Evolutionary conservation across 345 rosid species (phyloP), one percentile per base, ranked within the genome.

Genomic region (Excoecaria agallocha): DNA sequence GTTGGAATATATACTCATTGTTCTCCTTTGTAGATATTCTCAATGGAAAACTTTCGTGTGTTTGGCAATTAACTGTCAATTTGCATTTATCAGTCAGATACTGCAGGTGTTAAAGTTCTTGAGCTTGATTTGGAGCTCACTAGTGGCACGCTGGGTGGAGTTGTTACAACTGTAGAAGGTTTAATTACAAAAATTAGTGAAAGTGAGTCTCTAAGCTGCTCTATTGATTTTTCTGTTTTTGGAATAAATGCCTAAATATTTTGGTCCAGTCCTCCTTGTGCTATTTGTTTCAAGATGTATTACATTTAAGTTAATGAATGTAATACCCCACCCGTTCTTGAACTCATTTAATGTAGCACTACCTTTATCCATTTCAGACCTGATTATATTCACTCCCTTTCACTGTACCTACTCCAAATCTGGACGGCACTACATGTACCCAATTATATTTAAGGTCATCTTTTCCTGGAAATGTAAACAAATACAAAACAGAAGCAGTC

Each of bases 131-230:
- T 94, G 86, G 97, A 92, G 86, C 85, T 94, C 76, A 86, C 81
- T 1, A 87, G 97, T 84, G 98, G 97, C 62, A 91, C 98, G 41
- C 82, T 92, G 49, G 98, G 98, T 69, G 98, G 97, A 75, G 37
- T 91, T 62, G 97, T 92, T 54, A 92, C 98, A 57, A 94, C 98
- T 24, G 98, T 94, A 51, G 98, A 94, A 81, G 98, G 98, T 20
- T 83, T 94, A 79, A 88, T 92, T 65, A 86, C 95, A 74, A 88
- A 94, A 81, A 92, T 94, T 66, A 87, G 95, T 82, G 98, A 94
- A 82, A 94, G 98, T 94, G 77, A 90, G 98, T 76, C 73, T 58
- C 69, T 55, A 24, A 19, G 70, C 46, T 70, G 17, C 37, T 70
- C 62, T 49, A 50, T 68, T 45, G 45, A 6, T 48, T 50, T 49